phyloP scores from a whole-genome alignment of 768 basidiomycete species.

The Pluteus cervinus region DNA sequence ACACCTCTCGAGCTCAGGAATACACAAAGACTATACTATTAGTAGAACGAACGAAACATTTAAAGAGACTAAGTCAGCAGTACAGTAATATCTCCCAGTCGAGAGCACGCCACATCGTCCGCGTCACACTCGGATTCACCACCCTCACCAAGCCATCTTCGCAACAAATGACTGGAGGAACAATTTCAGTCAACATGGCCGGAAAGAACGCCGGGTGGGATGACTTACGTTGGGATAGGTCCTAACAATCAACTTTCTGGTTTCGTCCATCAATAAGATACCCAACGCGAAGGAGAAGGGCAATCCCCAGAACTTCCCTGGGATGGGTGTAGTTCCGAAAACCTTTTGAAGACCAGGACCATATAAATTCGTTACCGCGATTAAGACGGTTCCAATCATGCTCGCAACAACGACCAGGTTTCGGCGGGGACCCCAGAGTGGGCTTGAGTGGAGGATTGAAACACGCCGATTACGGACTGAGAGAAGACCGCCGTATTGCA shows the following conservation, averaged over 20 bases:
- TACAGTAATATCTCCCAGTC: too few relatives aligned
- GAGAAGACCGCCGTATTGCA: slow-evolving; percentile 37
- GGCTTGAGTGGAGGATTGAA: slow-evolving; percentile 36
- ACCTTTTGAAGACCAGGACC: slow-evolving; percentile 37
- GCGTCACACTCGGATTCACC: too few relatives aligned
- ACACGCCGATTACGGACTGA: slow-evolving; percentile 39
- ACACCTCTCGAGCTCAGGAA: too few relatives aligned
- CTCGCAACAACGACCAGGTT: slow-evolving; percentile 31
- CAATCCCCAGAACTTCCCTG: slow-evolving; percentile 41
- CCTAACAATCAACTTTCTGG: slow-evolving; percentile 38
- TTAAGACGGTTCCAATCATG: slow-evolving; percentile 34
- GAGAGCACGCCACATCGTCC: too few relatives aligned
- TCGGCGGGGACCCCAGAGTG: slow-evolving; percentile 39
- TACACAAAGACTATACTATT: too few relatives aligned
- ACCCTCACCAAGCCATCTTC: too few relatives aligned
- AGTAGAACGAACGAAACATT: too few relatives aligned
- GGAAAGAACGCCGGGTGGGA: too few relatives aligned
- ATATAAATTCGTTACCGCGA: slow-evolving; percentile 38
- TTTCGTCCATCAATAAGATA: slow-evolving; percentile 36
- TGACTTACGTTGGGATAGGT: slow-evolving; percentile 32
- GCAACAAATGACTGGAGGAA: too few relatives aligned
- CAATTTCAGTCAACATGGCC: too few relatives aligned
- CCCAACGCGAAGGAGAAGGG: slow-evolving; percentile 38
- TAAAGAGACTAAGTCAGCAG: too few relatives aligned
- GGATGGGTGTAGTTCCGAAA: slow-evolving; percentile 37